These are phyloP conservation scores for Coemansia sp. DNA, from an alignment of 192 early-diverging fungal genomes.

Conservation along the genomic window DNA sequence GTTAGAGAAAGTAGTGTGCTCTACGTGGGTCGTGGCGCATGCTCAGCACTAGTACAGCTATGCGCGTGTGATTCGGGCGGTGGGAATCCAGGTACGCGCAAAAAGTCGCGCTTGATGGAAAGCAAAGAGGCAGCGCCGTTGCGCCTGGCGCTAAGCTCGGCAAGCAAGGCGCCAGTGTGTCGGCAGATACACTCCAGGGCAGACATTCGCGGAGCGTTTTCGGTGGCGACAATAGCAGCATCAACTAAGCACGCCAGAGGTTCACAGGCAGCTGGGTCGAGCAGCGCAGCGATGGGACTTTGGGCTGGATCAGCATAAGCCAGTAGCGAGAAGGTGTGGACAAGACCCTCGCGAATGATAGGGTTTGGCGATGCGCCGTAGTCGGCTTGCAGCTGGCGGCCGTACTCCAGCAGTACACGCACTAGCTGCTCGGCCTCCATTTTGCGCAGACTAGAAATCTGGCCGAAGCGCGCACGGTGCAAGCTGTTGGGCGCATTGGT, in stretches of 20 bases:
- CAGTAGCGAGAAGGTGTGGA: constrained; percentile 71
- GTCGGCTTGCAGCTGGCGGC: constrained; percentile 61
- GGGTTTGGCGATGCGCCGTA: constrained; percentile 51
- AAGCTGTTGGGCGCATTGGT: constrained; percentile 35
- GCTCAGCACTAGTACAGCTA: background rate
- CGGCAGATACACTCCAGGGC: constrained; percentile 59
- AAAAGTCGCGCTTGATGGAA: constrained; percentile 48
- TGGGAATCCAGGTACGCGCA: background rate
- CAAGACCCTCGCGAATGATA: constrained; percentile 51
- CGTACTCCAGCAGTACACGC: constrained; percentile 52
- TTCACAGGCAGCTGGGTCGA: constrained; percentile 59
- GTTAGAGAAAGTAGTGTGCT: background rate
- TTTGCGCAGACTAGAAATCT: constrained; percentile 26
- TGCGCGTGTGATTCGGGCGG: background rate
- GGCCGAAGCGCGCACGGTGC: constrained; percentile 25
- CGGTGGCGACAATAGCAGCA: constrained; percentile 65
- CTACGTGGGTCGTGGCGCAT: background rate
- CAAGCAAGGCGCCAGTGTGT: constrained; percentile 39
- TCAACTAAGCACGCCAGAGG: constrained; percentile 69
- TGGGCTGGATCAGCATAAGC: constrained; percentile 66
- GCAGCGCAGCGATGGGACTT: constrained; percentile 56
- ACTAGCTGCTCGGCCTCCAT: constrained; percentile 46
- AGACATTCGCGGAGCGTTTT: constrained; percentile 60
- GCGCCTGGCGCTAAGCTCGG: constrained; percentile 40
- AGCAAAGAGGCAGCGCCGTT: constrained; percentile 51